Evolutionary conservation across 352 stramenopile species (phyloP), one percentile per base, ranked within the genome.

Genomic region (Globisporangium perplexum): DNA sequence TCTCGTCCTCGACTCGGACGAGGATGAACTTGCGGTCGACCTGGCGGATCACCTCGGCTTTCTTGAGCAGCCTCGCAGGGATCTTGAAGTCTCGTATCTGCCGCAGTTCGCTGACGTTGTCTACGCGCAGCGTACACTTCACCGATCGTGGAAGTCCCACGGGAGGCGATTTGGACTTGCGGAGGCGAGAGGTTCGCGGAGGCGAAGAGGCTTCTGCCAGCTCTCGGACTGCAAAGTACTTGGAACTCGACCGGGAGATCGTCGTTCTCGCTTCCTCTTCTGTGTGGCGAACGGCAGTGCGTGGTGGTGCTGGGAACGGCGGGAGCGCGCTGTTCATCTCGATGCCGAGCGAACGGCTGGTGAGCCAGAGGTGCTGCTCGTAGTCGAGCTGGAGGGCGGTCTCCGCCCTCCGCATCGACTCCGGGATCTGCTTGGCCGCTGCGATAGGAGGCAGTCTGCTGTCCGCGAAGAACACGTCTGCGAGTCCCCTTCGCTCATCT

Each of bases 11-110:
- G 14, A 68, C 68, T 57, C 68, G 68, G 42, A 83, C 84, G 12
- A 96, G 73, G 49, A 97, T 94, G 63, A 96, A 97, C 60, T 97
- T 97, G 8, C 72, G 68, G 59, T 97, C 88, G 26, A 97, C 77
- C 63, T 97, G 90, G 2, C 74, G 72, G 63, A 97, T 83, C 1
- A 97, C 84, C 43, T 83, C 47, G 23, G 93, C 47, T 11, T 62
- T 67, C 0, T 62, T 39, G n/a, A 97, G 69, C 18, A 88, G 77
- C 7, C 77, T 62, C 50, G 83, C 88, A 30, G 74, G 73, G 18
- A 97, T 66, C 48, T 86, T 86, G 52, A 88, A 60, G 14, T 53
- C 7, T 2, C 53, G 60, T 17, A 64, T 43, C 53, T 50, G 44
- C 31, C 46, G 66, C 33, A 64, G 51, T 28, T 57, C 35, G 2